Evolutionary conservation across 306 rosid species (phyloP).

Genomic region (Adenanthera pavonina): DNA sequence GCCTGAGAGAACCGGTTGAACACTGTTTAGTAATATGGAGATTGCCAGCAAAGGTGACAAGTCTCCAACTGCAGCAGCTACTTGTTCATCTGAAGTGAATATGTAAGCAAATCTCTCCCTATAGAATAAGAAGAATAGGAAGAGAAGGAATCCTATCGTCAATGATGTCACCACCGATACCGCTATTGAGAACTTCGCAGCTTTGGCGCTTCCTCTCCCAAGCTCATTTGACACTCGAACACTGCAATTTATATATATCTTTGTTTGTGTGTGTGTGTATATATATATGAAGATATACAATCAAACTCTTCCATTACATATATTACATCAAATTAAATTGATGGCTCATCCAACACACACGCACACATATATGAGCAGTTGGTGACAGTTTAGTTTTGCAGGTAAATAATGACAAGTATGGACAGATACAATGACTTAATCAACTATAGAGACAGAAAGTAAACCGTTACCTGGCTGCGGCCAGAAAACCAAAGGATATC

Average conservation of each 20-base stretch:
- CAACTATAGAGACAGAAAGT: no score
- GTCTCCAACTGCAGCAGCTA: conserved; percentile 51
- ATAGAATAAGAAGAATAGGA: conserved; percentile 48
- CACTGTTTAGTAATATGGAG: conserved; percentile 62
- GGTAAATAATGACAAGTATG: not conserved
- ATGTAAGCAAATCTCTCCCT: conserved; percentile 54
- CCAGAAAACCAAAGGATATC: conserved; percentile 57
- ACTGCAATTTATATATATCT: conserved; percentile 19
- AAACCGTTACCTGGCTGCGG: conserved; percentile 49
- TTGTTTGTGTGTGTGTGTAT: no score
- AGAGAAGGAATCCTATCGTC: conserved; percentile 45
- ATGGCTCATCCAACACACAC: no score
- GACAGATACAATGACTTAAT: no score
- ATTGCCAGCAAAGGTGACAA: conserved; percentile 57
- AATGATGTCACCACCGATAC: conserved; percentile 50
- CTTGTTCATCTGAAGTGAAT: conserved; percentile 50
- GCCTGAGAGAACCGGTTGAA: conserved; percentile 66
- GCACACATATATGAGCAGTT: no score
- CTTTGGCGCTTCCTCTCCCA: conserved; percentile 61
- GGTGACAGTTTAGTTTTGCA: no score
- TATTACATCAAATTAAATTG: no score
- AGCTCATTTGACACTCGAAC: conserved; percentile 65
- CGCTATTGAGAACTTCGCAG: conserved; percentile 53
- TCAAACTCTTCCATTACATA: not conserved
- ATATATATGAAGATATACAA: no score